Conservation (phyloP, 441 rosid species). For the Adansonia rubrostipa region DNA sequence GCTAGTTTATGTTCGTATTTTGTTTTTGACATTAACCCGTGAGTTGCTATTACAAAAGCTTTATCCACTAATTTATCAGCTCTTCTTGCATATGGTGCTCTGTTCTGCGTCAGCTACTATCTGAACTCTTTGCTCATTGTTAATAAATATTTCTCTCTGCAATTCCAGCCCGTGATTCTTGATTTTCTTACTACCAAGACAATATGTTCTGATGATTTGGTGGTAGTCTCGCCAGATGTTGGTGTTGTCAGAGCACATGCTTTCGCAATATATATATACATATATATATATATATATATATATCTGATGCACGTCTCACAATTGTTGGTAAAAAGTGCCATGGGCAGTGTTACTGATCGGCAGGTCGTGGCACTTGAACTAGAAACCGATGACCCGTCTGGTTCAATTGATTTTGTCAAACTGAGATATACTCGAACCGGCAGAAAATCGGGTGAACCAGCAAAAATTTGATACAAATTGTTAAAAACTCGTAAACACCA, state of each 20-base stretch:
- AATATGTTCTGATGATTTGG: slow-evolving; percentile 77
- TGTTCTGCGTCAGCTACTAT: background rate
- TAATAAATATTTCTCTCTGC: slow-evolving; percentile 21
- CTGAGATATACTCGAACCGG: no score
- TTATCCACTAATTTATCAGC: background rate
- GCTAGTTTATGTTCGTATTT: background rate
- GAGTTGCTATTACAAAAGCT: background rate
- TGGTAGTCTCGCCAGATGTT: slow-evolving; percentile 95
- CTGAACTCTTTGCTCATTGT: background rate
- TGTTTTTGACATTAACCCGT: background rate
- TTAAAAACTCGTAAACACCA: no score
- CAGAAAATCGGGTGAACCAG: no score
- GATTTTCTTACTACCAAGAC: slow-evolving; percentile 93
- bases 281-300: no score
- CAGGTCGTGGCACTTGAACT: no score
- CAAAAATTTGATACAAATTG: no score
- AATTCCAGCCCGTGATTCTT: slow-evolving; percentile 83
- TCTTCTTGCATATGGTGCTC: background rate
- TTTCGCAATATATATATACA: slow-evolving; percentile 51
- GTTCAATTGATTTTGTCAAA: no score
- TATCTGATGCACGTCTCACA: slow-evolving; percentile 93
- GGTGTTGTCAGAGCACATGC: slow-evolving; percentile 95
- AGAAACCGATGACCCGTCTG: no score
- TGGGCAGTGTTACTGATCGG: slow-evolving; percentile 29
- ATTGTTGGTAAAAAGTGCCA: slow-evolving; percentile 95